These are phyloP conservation scores for Bacidia gigantensis DNA, from an alignment of 495 filamentous ascomycete genomes.

Conservation along the genomic window DNA sequence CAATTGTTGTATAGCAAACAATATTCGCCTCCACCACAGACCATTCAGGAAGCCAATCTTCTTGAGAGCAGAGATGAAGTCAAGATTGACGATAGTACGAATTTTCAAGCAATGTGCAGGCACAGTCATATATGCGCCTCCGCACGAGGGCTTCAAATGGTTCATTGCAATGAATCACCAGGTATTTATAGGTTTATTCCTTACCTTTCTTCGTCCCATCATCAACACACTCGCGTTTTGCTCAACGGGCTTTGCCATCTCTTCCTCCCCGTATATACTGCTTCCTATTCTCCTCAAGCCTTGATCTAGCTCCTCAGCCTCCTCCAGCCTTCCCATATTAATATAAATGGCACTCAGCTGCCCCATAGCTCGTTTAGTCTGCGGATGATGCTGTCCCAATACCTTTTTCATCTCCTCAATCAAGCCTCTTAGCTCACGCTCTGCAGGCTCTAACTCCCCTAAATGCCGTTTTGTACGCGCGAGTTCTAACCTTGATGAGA, in stretches of 20 bases:
- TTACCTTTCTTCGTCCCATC: not conserved
- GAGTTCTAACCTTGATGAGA: constrained; percentile 11
- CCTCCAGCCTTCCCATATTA: not conserved
- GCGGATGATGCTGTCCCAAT: not conserved
- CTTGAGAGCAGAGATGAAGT: too few species aligned
- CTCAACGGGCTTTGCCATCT: too few species aligned
- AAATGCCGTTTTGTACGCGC: constrained; percentile 8
- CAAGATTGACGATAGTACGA: too few species aligned
- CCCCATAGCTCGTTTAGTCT: constrained; percentile 6
- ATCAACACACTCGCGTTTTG: not conserved
- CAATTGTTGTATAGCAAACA: too few species aligned
- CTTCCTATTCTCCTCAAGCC: not conserved
- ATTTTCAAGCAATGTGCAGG: too few species aligned
- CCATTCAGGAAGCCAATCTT: too few species aligned
- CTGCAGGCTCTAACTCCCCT: constrained; percentile 9
- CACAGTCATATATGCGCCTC: too few species aligned
- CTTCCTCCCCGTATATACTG: not conserved
- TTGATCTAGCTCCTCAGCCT: constrained; percentile 3
- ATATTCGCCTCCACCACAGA: too few species aligned
- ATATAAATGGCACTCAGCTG: constrained; percentile 9
- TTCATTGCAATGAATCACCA: not conserved
- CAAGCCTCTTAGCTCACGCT: constrained; percentile 8
- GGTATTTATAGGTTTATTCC: not conserved
- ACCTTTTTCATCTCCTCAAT: constrained; percentile 4
- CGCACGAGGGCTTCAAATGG: too few species aligned